Evolutionary conservation across 176 grass and related monocot genomes (phyloP).

Genomic region (Musa beccarii): DNA sequence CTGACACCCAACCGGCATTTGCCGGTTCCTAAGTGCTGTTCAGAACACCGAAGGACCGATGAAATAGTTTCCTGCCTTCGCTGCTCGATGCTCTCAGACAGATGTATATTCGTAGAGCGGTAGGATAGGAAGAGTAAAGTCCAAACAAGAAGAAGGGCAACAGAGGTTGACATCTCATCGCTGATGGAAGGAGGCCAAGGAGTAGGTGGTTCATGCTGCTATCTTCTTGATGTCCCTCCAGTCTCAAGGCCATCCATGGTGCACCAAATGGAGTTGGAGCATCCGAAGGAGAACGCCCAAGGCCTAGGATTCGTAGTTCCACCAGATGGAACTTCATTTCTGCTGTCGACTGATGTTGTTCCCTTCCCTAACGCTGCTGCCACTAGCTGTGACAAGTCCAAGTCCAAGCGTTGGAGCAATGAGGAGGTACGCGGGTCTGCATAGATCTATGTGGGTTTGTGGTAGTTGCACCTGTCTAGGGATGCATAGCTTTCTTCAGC

Average conservation of each 20-base stretch:
- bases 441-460: not conserved
- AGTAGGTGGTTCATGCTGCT: not conserved
- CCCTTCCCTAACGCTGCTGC: not conserved
- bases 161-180: not conserved
- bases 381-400: not conserved
- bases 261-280: slow-evolving; percentile 12
- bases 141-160: not conserved
- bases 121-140: too few relatives aligned
- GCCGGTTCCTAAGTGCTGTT: not conserved
- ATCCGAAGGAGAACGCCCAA: not conserved
- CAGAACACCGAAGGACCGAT: too few relatives aligned
- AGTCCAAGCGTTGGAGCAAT: not conserved
- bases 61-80: too few relatives aligned
- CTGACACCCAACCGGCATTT: not conserved
- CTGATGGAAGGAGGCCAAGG: slow-evolving; percentile 7
- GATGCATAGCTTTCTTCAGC: not conserved
- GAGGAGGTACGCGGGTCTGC: not conserved
- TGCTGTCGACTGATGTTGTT: not conserved
- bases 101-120: too few relatives aligned
- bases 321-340: not conserved
- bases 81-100: too few relatives aligned
- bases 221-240: not conserved
- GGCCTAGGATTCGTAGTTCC: not conserved
- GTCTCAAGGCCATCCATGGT: too few relatives aligned
- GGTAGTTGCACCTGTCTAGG: too few relatives aligned